Evolutionary conservation across 228 moss, liverwort and hornwort genomes (phyloP).

Genomic region (Sphagnum fallax): DNA sequence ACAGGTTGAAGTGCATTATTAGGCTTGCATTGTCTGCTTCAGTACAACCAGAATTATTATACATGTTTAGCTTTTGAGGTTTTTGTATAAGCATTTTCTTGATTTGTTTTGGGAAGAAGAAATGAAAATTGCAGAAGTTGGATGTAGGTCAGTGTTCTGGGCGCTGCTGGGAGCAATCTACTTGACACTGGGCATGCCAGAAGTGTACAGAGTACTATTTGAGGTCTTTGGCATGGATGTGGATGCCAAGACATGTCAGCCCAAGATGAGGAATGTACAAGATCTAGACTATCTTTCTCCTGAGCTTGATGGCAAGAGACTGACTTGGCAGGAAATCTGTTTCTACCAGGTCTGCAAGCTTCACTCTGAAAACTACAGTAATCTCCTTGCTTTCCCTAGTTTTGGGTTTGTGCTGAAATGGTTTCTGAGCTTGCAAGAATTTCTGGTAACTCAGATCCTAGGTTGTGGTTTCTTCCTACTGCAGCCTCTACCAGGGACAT

Average conservation of each 20-base stretch:
- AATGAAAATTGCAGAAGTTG: neutral
- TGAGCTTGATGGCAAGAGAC: conserved; percentile 67
- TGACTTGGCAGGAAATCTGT: conserved; percentile 85
- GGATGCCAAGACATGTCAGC: conserved; percentile 61
- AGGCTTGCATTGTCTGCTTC: neutral
- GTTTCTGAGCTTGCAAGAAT: too few relatives aligned
- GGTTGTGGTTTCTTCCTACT: neutral
- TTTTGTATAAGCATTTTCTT: neutral
- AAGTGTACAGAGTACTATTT: conserved; percentile 87
- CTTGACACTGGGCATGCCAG: conserved; percentile 85
- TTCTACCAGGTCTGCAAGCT: conserved; percentile 53
- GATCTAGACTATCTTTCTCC: conserved; percentile 79
- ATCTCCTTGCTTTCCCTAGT: too few relatives aligned
- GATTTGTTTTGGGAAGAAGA: neutral
- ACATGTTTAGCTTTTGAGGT: neutral
- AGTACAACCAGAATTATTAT: neutral
- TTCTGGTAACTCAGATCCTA: too few relatives aligned
- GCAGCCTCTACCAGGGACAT: conserved; percentile 73
- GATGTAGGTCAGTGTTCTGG: conserved; percentile 70
- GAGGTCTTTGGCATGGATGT: conserved; percentile 94
- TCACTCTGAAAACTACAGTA: too few relatives aligned
- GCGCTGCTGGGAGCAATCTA: conserved; percentile 71
- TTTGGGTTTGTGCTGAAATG: too few relatives aligned
- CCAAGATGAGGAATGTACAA: conserved; percentile 43
- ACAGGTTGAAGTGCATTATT: neutral